Conservation (phyloP, 73 alveolate genomes). For the Blepharisma japonicum region DNA sequence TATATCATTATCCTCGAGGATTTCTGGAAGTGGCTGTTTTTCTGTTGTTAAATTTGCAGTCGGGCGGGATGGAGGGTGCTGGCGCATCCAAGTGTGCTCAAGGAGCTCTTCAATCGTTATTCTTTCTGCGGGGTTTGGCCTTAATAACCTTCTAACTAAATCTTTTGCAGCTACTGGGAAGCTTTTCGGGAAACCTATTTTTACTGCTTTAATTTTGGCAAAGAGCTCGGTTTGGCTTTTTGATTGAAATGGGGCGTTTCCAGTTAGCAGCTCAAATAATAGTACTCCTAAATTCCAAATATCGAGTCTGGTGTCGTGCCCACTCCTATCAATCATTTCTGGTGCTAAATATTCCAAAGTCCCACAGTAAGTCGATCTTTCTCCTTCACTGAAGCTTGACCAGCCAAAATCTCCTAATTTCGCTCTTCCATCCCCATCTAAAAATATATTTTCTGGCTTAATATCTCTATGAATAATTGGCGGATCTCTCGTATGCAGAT, state of each 20-base stretch:
- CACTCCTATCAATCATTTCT: slow-evolving; percentile 62
- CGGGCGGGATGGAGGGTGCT: slow-evolving; percentile 78
- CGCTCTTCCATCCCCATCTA: slow-evolving; percentile 58
- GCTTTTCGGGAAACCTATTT: slow-evolving; percentile 54
- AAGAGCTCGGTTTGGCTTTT: slow-evolving; percentile 35
- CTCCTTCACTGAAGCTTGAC: slow-evolving; percentile 57
- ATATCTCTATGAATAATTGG: slow-evolving; percentile 73
- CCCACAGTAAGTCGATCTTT: slow-evolving; percentile 69
- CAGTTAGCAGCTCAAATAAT: slow-evolving; percentile 43
- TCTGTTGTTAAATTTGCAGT: neutral
- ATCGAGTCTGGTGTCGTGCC: slow-evolving; percentile 36
- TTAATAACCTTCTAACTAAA: slow-evolving; percentile 66
- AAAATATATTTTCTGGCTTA: slow-evolving; percentile 66
- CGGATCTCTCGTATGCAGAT: slow-evolving; percentile 65
- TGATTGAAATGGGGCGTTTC: slow-evolving; percentile 48
- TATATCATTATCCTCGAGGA: no score
- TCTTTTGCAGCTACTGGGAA: slow-evolving; percentile 81
- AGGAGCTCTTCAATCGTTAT: slow-evolving; percentile 63
- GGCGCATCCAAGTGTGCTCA: slow-evolving; percentile 82
- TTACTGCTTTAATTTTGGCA: slow-evolving; percentile 17
- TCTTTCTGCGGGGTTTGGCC: slow-evolving; percentile 79
- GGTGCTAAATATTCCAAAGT: slow-evolving; percentile 83
- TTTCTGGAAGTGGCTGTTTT: neutral
- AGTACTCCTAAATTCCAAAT: slow-evolving; percentile 47
- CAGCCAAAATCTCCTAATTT: slow-evolving; percentile 74